These are phyloP conservation scores for Diplodia seriata DNA, from an alignment of 2,329 filamentous ascomycete genomes.

Conservation along the genomic window DNA sequence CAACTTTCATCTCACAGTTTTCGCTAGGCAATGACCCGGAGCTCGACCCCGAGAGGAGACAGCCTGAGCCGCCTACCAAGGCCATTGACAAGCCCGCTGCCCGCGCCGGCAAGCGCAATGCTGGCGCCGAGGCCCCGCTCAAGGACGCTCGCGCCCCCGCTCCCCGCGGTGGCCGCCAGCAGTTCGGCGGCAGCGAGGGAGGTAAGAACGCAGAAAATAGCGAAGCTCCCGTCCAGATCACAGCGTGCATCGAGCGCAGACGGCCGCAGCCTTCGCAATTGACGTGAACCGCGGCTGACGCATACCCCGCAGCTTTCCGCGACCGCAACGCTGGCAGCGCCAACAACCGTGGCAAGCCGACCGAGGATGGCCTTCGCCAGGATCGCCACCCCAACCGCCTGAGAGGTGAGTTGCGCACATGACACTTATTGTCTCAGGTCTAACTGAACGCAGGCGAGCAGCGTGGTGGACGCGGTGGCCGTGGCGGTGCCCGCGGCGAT, in stretches of 20 bases:
- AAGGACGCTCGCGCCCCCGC: conserved; percentile 47
- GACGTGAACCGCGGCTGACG: conserved; percentile 20
- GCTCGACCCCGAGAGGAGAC: conserved; percentile 75
- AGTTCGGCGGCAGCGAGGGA: conserved; percentile 79
- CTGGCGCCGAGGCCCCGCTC: conserved; percentile 72
- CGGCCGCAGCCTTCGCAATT: not conserved
- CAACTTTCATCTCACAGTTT: conserved; percentile 38
- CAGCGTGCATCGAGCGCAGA: not conserved
- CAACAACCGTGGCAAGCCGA: conserved; percentile 81
- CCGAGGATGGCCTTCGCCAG: conserved; percentile 68
- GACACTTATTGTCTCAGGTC: conserved; percentile 16
- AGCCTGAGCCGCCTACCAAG: conserved; percentile 80
- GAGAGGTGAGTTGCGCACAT: conserved; percentile 43
- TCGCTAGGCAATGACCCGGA: conserved; percentile 71
- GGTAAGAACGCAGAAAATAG: conserved; percentile 65
- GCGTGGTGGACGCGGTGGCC: conserved; percentile 55
- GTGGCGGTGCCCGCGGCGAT: conserved; percentile 57
- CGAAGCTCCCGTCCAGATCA: not conserved
- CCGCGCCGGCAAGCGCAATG: conserved; percentile 86
- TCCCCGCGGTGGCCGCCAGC: conserved; percentile 54
- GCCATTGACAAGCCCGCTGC: conserved; percentile 83
- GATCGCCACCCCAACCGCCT: conserved; percentile 53
- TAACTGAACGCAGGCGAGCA: conserved; percentile 42
- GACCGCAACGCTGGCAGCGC: conserved; percentile 82
- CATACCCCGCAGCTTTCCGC: conserved; percentile 73